Conservation (phyloP, 352 stramenopile species). For the Phytopythium oedochilum region DNA sequence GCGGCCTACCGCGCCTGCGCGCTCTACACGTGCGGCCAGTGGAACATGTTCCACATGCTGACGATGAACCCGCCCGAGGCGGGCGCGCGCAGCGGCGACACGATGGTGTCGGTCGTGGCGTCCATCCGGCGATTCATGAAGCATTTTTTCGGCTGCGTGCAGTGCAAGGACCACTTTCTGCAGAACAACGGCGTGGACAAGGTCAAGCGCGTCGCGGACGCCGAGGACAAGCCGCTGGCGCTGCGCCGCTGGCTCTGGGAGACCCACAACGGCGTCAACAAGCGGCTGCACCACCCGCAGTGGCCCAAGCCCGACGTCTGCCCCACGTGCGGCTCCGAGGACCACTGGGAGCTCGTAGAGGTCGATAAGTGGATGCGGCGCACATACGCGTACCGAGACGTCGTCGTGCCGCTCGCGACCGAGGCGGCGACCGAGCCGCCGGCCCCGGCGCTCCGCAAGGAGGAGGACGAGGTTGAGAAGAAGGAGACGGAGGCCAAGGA, state of each 20-base stretch:
- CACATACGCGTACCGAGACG: constrained; percentile 60
- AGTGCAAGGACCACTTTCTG: constrained; percentile 79
- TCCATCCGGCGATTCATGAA: constrained; percentile 82
- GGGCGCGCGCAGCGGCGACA: constrained; percentile 29
- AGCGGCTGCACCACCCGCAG: constrained; percentile 60
- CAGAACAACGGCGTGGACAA: constrained; percentile 65
- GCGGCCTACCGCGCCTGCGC: constrained; percentile 65
- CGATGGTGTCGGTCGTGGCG: constrained; percentile 64
- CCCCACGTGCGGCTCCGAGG: constrained; percentile 59
- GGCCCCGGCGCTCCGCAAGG: constrained; percentile 3
- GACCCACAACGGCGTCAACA: constrained; percentile 85
- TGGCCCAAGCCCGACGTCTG: constrained; percentile 75
- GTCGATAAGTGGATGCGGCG: constrained; percentile 73
- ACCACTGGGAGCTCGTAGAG: constrained; percentile 55
- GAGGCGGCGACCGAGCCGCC: constrained; percentile 13
- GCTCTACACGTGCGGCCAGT: constrained; percentile 80
- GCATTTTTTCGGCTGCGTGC: constrained; percentile 79
- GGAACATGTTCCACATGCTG: constrained; percentile 87
- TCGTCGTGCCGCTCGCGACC: constrained; percentile 29
- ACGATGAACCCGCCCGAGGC: constrained; percentile 60
- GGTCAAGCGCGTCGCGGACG: constrained; percentile 57
- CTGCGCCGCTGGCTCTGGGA: constrained; percentile 81
- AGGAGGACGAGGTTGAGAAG: constrained; percentile 10
- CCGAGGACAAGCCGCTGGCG: constrained; percentile 58
- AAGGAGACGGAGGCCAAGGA: constrained; percentile 11